A percentile compares a stretch with the other conserved stretches of the same genome.
These are phyloP conservation scores for Alternaria tenuissima DNA, from an alignment of 2,329 filamentous ascomycete species.

Conservation along the genomic window DNA sequence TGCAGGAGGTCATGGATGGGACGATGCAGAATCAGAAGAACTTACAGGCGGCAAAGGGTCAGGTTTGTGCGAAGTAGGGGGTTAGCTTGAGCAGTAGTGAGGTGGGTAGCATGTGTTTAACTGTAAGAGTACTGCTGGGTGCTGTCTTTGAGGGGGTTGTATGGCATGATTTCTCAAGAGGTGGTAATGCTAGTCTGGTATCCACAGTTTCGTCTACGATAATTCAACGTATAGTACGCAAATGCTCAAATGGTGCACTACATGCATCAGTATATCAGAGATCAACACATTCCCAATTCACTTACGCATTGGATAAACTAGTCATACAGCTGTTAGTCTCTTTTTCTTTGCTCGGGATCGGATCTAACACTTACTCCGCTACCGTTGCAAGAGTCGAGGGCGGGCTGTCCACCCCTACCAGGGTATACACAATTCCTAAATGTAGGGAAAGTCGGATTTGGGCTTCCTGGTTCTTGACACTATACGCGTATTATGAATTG, in stretches of 20 bases:
- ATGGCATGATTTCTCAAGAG: neutral
- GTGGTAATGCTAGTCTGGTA: neutral
- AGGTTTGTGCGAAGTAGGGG: neutral
- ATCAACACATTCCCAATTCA: neutral
- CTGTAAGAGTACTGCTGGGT: neutral
- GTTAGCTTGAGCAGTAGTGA: neutral
- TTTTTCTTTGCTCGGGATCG: no score
- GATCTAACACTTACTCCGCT: neutral
- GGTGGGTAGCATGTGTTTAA: neutral
- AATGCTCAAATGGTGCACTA: neutral
- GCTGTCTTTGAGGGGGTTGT: neutral
- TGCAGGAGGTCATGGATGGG: constrained; percentile 23
- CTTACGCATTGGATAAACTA: neutral
- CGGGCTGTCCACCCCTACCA: neutral
- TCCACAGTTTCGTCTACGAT: neutral
- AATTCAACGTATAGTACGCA: neutral
- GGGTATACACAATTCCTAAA: neutral
- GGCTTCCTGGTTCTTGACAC: neutral
- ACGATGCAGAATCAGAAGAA: constrained; percentile 32
- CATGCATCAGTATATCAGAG: neutral
- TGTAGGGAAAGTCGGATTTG: neutral
- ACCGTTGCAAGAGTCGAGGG: neutral
- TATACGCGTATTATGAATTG: neutral
- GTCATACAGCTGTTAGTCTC: neutral
- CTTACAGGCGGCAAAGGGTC: constrained; percentile 13